phyloP scores from a whole-genome alignment of 1,284 basidiomycete genomes.

The Volvariella volvacea region DNA sequence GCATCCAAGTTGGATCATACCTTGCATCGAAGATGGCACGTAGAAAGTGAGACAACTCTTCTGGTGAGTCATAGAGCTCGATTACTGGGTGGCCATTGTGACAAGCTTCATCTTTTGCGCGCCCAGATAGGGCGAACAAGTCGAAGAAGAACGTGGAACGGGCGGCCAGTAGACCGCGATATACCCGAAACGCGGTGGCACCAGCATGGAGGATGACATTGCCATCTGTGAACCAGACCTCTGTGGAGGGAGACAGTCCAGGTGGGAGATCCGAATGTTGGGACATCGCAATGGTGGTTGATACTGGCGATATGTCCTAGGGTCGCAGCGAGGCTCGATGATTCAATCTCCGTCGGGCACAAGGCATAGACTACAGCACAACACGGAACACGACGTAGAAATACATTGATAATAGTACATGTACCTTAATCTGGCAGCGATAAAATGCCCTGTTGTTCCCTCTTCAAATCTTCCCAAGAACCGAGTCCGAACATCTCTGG shows the following conservation, averaged over 20 bases:
- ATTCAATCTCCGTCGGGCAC: too few species aligned
- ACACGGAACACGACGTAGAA: too few species aligned
- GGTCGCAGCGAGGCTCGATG: conserved; percentile 1
- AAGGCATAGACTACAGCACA: too few species aligned
- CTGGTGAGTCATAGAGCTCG: neutral
- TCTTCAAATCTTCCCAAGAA: conserved; percentile 19
- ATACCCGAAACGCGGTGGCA: conserved; percentile 59
- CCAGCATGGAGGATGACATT: conserved; percentile 58
- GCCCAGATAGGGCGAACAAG: conserved; percentile 57
- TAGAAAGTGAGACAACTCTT: conserved; percentile 22
- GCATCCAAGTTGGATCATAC: conserved; percentile 16
- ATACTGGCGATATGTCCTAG: neutral
- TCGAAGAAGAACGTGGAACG: conserved; percentile 68
- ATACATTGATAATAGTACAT: too few species aligned
- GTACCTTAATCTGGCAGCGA: too few species aligned
- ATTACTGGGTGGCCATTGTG: neutral
- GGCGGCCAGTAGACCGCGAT: conserved; percentile 60
- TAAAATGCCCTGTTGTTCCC: neutral
- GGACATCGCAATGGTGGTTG: neutral
- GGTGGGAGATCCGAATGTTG: conserved; percentile 1
- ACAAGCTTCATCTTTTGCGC: conserved; percentile 13
- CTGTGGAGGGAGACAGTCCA: conserved; percentile 24
- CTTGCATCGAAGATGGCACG: conserved; percentile 30
- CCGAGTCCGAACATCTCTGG: conserved; percentile 20
- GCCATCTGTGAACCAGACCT: conserved; percentile 68